phyloP scores from a whole-genome alignment of 2,329 filamentous ascomycete genomes.

The Botrytis porri region DNA sequence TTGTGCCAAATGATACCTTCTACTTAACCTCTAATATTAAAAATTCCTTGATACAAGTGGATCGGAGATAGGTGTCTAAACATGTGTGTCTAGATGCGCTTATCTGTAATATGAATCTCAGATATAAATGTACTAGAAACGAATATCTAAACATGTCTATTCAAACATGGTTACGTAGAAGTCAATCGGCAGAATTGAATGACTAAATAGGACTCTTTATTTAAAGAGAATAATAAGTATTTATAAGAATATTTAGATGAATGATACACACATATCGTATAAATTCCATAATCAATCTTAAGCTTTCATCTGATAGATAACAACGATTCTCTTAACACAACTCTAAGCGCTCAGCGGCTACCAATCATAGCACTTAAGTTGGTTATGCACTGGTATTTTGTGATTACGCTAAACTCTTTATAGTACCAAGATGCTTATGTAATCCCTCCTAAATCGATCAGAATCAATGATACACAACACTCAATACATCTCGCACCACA shows the following conservation, averaged over 20 bases:
- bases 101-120: not conserved
- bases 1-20: not conserved
- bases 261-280: not conserved
- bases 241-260: not conserved
- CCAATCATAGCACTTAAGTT: conserved; percentile 3
- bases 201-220: not conserved
- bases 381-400: not conserved
- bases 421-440: not conserved
- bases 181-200: not conserved
- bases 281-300: not conserved
- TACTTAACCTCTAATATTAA: not conserved
- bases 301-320: conserved; percentile 7
- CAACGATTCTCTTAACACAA: not conserved
- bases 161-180: not conserved
- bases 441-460: conserved; percentile 9
- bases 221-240: not conserved
- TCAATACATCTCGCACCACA: not conserved
- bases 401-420: not conserved
- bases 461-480: conserved; percentile 3
- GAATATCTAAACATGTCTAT: not conserved
- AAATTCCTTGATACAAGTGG: not conserved
- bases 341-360: conserved; percentile 12
- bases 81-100: not conserved
- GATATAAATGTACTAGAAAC: not conserved
- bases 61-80: not conserved